These are phyloP conservation scores for Phaffomyces thermotolerans DNA, from an alignment of 805 yeast species.

Conservation along the genomic window DNA sequence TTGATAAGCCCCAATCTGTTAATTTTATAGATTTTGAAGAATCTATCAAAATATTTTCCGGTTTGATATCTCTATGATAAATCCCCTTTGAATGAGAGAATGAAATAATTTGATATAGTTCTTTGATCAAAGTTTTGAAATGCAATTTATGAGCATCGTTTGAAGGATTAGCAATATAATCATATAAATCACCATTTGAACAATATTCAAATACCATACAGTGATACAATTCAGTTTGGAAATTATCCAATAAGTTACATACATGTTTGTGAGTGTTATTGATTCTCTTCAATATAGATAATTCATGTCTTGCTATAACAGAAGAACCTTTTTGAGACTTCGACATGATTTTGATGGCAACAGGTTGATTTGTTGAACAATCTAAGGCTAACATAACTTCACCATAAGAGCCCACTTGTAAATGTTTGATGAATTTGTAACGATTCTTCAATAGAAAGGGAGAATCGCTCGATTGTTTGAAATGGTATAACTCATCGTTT, in stretches of 20 bases:
- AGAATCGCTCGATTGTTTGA: neutral
- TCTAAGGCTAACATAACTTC: slow-evolving; percentile 49
- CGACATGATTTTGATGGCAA: slow-evolving; percentile 50
- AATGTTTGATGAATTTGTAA: slow-evolving; percentile 6
- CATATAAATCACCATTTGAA: slow-evolving; percentile 61
- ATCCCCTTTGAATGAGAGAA: slow-evolving; percentile 52
- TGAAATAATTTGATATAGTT: slow-evolving; percentile 43
- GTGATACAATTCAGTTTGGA: slow-evolving; percentile 45
- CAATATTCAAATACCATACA: slow-evolving; percentile 62
- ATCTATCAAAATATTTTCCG: slow-evolving; percentile 58
- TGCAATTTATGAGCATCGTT: slow-evolving; percentile 18
- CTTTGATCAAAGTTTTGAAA: slow-evolving; percentile 36
- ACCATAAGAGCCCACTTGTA: slow-evolving; percentile 48
- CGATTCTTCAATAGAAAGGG: neutral
- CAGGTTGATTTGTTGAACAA: slow-evolving; percentile 25
- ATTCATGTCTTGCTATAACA: slow-evolving; percentile 48
- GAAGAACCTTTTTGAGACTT: slow-evolving; percentile 34
- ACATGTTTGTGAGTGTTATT: slow-evolving; percentile 37
- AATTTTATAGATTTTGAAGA: slow-evolving; percentile 47
- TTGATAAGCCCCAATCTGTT: slow-evolving; percentile 72
- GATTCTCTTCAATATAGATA: slow-evolving; percentile 29
- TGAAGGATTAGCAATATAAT: slow-evolving; percentile 29
- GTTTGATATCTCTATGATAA: slow-evolving; percentile 67
- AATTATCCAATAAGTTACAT: slow-evolving; percentile 50
- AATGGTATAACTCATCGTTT: slow-evolving; percentile 6